Conservation (phyloP, 805 yeast genomes). For the Hanseniaspora taiwanica region DNA sequence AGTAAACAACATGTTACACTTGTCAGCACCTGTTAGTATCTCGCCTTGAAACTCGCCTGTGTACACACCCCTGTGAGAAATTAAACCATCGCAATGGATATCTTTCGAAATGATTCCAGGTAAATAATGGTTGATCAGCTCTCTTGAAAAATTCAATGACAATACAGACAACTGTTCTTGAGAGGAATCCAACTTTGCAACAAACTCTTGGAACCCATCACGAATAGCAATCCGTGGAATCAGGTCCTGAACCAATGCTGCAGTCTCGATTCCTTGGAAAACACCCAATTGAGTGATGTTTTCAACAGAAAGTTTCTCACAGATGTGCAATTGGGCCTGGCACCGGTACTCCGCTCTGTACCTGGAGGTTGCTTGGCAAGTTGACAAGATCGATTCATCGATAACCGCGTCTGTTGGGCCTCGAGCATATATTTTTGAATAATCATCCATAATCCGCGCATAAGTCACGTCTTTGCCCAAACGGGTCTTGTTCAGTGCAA, state of each 20-base stretch:
- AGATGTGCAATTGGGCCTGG: neutral
- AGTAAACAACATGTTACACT: neutral
- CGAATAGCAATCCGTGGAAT: no score
- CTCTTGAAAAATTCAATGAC: neutral
- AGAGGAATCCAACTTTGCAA: no score
- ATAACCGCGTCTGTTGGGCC: no score
- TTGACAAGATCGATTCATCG: no score
- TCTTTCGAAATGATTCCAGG: neutral
- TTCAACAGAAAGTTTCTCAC: neutral
- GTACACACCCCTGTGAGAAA: neutral
- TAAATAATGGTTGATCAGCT: neutral
- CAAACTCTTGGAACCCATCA: no score
- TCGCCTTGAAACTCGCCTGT: neutral
- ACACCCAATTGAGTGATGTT: neutral
- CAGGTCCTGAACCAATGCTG: neutral
- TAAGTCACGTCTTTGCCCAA: neutral
- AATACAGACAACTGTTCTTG: neutral
- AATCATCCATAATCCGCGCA: neutral
- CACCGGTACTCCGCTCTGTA: neutral
- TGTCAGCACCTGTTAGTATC: conserved; percentile 1
- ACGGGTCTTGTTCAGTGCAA: conserved; percentile 6
- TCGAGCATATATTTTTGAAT: neutral
- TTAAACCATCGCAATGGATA: neutral
- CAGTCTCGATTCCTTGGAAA: neutral
- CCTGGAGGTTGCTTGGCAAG: neutral